These are phyloP conservation scores for Auriscalpium orientale DNA, from an alignment of 768 basidiomycete species.

Conservation along the genomic window DNA sequence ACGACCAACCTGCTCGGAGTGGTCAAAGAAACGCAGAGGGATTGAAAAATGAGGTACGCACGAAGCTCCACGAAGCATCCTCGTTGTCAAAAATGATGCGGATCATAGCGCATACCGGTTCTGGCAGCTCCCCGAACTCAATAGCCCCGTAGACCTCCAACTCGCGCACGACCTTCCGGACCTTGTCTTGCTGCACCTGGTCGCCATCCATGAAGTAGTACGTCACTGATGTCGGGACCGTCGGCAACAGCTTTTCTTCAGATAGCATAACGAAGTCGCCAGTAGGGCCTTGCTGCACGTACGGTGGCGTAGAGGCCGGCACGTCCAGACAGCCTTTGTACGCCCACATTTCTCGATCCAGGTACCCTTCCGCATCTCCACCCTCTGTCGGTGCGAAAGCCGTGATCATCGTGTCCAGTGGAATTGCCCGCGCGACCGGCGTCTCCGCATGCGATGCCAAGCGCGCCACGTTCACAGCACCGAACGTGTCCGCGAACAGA, in stretches of 20 bases:
- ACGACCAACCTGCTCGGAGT: background rate
- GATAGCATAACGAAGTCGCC: too few species aligned
- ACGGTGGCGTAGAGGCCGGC: too few species aligned
- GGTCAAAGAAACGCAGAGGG: background rate
- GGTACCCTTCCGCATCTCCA: too few species aligned
- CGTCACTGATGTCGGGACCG: background rate
- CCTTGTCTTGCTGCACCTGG: background rate
- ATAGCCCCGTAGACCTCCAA: background rate
- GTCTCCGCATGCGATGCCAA: too few species aligned
- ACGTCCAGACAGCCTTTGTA: too few species aligned
- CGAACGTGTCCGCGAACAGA: too few species aligned
- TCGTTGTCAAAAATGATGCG: background rate
- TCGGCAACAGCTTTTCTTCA: background rate
- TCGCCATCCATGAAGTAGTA: background rate
- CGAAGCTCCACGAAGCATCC: background rate
- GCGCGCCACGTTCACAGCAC: too few species aligned
- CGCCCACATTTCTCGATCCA: too few species aligned
- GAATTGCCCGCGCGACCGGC: too few species aligned
- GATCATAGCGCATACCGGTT: background rate
- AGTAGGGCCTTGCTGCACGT: too few species aligned
- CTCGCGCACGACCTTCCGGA: background rate
- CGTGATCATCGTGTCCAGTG: too few species aligned
- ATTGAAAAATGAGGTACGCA: background rate
- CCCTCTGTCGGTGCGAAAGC: too few species aligned
- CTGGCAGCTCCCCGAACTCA: background rate